phyloP scores from a whole-genome alignment of 257 asterid genomes.

The Striga asiatica region DNA sequence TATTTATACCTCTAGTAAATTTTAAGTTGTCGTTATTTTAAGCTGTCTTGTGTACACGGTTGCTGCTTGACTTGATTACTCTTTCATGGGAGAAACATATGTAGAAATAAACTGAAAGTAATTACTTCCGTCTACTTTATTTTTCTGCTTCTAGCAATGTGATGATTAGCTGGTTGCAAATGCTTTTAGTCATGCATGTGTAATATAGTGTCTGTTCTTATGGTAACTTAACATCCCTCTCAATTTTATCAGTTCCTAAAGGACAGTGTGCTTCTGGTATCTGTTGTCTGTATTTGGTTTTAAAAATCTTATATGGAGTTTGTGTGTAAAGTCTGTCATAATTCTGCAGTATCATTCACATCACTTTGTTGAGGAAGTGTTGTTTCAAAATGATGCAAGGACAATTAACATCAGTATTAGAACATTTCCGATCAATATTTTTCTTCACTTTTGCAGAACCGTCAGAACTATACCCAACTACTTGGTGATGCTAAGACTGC shows the following conservation, averaged over 20 bases:
- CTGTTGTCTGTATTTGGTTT: neutral
- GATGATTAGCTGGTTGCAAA: neutral
- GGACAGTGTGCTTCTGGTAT: neutral
- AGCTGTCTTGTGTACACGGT: neutral
- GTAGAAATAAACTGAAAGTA: neutral
- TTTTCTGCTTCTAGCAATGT: neutral
- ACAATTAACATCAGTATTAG: neutral
- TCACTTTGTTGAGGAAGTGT: neutral
- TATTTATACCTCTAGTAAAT: neutral
- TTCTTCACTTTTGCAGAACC: conserved; percentile 50
- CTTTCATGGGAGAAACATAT: neutral
- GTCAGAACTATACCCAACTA: conserved; percentile 45
- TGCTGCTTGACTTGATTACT: neutral
- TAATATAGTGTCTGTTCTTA: neutral
- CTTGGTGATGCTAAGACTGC: conserved; percentile 49
- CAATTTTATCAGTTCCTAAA: neutral
- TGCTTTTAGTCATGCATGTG: neutral
- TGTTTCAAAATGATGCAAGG: neutral
- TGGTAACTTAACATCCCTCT: neutral
- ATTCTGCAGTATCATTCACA: neutral
- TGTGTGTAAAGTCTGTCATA: neutral
- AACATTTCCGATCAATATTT: conserved; percentile 2
- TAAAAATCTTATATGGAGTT: conserved; percentile 1
- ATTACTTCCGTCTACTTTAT: neutral
- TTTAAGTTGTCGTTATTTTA: neutral